Conservation (phyloP, 2,329 filamentous ascomycete species). For the Sphaerostilbella broomeana region DNA sequence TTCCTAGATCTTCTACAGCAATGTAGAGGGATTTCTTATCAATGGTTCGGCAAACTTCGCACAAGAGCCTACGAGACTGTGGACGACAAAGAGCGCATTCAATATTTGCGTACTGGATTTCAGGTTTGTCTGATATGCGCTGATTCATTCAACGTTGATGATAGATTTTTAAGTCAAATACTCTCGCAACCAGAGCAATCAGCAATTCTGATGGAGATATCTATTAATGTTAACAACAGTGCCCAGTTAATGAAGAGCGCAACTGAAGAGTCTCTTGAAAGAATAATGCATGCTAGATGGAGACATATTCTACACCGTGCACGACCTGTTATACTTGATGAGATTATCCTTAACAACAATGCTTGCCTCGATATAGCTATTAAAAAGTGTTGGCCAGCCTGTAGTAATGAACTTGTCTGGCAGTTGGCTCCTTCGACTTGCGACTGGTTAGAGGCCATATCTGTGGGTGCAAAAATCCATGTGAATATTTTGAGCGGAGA, state of each 20-base stretch:
- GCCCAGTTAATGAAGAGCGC: not conserved
- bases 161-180: not conserved
- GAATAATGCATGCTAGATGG: constrained; percentile 13
- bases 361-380: constrained; percentile 15
- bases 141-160: constrained; percentile 16
- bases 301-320: constrained; percentile 12
- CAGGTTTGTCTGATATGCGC: constrained; percentile 13
- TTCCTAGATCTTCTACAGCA: constrained; percentile 3
- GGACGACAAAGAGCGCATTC: constrained; percentile 8
- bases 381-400: constrained; percentile 15
- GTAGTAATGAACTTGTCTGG: constrained; percentile 8
- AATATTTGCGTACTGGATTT: constrained; percentile 9
- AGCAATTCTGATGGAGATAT: constrained; percentile 15
- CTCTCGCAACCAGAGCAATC: constrained; percentile 10
- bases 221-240: constrained; percentile 12
- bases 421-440: not conserved
- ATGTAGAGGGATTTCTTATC: constrained; percentile 11
- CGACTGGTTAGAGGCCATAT: constrained; percentile 14
- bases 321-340: not conserved
- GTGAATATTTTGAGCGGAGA: constrained; percentile 44
- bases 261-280: not conserved
- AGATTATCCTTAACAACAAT: not conserved
- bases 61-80: constrained; percentile 3
- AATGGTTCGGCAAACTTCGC: constrained; percentile 12
- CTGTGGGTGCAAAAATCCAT: constrained; percentile 26